A percentile compares a stretch with the other conserved stretches of the same genome.
These are phyloP conservation scores for Physcomitrellopsis africana DNA, from an alignment of 225 moss, liverwort and hornwort species.

Conservation along the genomic window DNA sequence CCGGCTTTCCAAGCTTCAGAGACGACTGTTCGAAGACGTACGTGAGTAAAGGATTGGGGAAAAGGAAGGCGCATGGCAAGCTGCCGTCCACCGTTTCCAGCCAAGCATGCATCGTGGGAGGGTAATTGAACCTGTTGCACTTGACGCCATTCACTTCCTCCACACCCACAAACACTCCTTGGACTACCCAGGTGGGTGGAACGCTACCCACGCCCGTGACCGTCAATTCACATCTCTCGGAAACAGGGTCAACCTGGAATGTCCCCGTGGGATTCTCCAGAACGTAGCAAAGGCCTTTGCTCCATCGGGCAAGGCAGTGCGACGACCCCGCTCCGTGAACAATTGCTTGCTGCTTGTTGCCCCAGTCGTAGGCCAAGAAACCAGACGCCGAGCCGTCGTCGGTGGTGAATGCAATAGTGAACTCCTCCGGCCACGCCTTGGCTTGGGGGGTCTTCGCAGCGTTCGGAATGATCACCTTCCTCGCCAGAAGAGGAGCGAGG, in stretches of 20 bases:
- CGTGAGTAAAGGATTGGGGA: slow-evolving; percentile 42
- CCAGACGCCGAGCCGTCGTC: slow-evolving; percentile 34
- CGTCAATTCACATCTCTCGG: slow-evolving; percentile 33
- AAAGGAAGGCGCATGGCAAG: slow-evolving; percentile 60
- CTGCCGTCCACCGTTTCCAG: slow-evolving; percentile 63
- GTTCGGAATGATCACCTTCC: slow-evolving; percentile 28
- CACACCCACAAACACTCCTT: slow-evolving; percentile 41
- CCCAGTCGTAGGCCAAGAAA: slow-evolving; percentile 52
- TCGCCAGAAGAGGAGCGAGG: slow-evolving; percentile 30
- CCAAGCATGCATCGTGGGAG: slow-evolving; percentile 60
- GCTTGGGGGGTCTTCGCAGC: slow-evolving; percentile 20
- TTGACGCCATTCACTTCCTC: slow-evolving; percentile 46
- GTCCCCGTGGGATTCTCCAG: slow-evolving; percentile 47
- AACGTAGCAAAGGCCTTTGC: slow-evolving; percentile 29
- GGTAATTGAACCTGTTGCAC: slow-evolving; percentile 58
- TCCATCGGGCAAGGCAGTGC: slow-evolving; percentile 33
- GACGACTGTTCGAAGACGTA: slow-evolving; percentile 55
- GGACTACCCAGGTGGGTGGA: slow-evolving; percentile 40
- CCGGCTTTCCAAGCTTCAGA: slow-evolving; percentile 41
- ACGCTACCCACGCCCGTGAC: slow-evolving; percentile 39
- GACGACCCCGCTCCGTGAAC: slow-evolving; percentile 33
- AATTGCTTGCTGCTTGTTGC: slow-evolving; percentile 53
- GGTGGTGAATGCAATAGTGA: slow-evolving; percentile 48
- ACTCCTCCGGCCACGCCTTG: slow-evolving; percentile 52
- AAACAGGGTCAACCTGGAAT: slow-evolving; percentile 31